A percentile compares a stretch with the other conserved stretches of the same genome.
Evolutionary conservation across 2,329 filamentous ascomycete genomes (phyloP).

Genomic region (Cladobotryum protrusum): DNA sequence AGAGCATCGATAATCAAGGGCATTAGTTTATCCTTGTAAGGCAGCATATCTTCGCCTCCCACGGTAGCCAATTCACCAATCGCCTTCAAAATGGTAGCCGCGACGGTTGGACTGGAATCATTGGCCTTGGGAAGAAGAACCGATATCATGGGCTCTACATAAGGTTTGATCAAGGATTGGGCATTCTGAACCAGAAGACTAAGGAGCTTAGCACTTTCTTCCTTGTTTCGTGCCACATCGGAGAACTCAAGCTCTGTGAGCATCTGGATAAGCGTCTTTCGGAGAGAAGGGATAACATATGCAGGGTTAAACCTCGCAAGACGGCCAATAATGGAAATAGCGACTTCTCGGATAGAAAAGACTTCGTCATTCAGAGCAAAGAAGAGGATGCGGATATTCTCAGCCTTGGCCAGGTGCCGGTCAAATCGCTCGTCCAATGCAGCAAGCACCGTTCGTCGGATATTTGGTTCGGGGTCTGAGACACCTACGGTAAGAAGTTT

Average conservation of each 20-base stretch:
- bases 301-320: conserved; percentile 88
- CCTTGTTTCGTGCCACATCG: conserved; percentile 87
- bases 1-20: conserved; percentile 88
- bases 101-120: conserved; percentile 79
- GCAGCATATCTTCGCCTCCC: conserved; percentile 87
- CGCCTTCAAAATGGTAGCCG: conserved; percentile 89
- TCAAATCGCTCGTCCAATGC: conserved; percentile 93
- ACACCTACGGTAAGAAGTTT: conserved; percentile 92
- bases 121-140: conserved; percentile 89
- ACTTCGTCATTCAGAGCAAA: conserved; percentile 93
- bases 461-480: conserved; percentile 83
- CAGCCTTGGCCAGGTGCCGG: conserved; percentile 90
- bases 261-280: conserved; percentile 92
- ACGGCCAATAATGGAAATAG: conserved; percentile 93
- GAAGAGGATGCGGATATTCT: conserved; percentile 94
- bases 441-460: conserved; percentile 78
- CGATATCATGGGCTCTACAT: conserved; percentile 92
- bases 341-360: conserved; percentile 86
- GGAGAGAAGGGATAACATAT: conserved; percentile 91
- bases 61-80: conserved; percentile 92
- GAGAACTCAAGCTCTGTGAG: conserved; percentile 95
- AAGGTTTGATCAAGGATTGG: conserved; percentile 87
- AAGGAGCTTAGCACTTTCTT: conserved; percentile 90
- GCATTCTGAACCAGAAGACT: conserved; percentile 91
- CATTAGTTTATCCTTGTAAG: conserved; percentile 89